Evolutionary conservation across 768 basidiomycete genomes (phyloP), one percentile per base, ranked within the genome.

Genomic region (Auricularia sp.): DNA sequence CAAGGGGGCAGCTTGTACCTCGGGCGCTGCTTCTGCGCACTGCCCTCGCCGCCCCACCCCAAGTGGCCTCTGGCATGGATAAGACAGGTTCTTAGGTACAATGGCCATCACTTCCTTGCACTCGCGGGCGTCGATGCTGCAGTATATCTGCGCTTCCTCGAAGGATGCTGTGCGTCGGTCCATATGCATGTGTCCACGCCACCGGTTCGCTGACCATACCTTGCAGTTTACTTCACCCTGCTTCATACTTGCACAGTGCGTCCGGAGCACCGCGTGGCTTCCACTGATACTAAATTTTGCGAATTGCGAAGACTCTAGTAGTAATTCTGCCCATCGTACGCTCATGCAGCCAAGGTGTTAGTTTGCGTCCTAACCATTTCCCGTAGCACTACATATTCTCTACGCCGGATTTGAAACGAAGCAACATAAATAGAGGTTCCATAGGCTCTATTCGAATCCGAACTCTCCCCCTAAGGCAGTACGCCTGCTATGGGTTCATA

Each of bases 91-190:
- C 56, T 59, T 8, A 29, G 29, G 29, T 14, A 13, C 29, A 13
- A 14, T 18, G 70, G 70, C 47, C 88, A 90, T 69, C 89, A 93
- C 72, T 85, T 94, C 34, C 85, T 94, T 54, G 90, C 83, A 70
- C 87, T 94, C 54, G 89, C 89, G 0, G 90, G 87, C 1, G 88
- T 84, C 1, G 79, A 77, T 39, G 78, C 56, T 5, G 56, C 56
- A 7, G 56, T 59, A 10, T 59, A 59, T 24, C 14, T 59, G 56
- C 56, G 56, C 16, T 59, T 59, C 18, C 56, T 59, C 29, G 24
- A 24, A 10, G 56, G 56, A 29, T 59, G 56, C 29, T 35, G 56
- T 59, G 56, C 56, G 56, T 59, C 34, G 24, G 24, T 7, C 29
- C 11, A 33, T 14, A 59, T 59, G 24, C 56, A n/a, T n/a, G 8